Percentiles rank a stretch among this genome's conserved stretches.
These are phyloP conservation scores for Triglochin maritima DNA, from an alignment of 106 monocot species.

Conservation along the genomic window DNA sequence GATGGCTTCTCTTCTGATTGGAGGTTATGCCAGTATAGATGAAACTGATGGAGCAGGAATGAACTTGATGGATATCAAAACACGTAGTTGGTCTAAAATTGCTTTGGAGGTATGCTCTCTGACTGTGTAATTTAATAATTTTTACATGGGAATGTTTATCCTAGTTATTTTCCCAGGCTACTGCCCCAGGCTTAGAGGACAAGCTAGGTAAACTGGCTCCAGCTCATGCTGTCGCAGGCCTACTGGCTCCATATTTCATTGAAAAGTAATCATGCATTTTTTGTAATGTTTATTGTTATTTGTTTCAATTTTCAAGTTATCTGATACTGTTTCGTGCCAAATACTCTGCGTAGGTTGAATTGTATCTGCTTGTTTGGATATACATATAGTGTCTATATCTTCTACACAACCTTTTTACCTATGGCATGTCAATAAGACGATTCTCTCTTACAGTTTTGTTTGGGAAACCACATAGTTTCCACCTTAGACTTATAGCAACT, in stretches of 20 bases:
- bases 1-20: conserved; percentile 76
- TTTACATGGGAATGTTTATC: background rate
- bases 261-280: conserved; percentile 31
- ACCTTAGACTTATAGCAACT: too few species aligned
- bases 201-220: conserved; percentile 88
- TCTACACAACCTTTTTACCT: too few species aligned
- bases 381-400: too few species aligned
- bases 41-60: conserved; percentile 93
- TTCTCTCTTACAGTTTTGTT: too few species aligned
- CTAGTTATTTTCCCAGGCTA: conserved; percentile 39
- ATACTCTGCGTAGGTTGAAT: too few species aligned
- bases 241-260: conserved; percentile 73
- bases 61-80: conserved; percentile 92
- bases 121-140: too few species aligned
- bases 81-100: conserved; percentile 61
- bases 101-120: conserved; percentile 46
- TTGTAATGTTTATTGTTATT: background rate
- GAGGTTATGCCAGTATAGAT: conserved; percentile 73
- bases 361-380: too few species aligned
- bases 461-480: too few species aligned
- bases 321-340: too few species aligned
- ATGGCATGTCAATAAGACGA: too few species aligned
- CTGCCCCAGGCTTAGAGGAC: conserved; percentile 75
- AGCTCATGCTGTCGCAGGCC: conserved; percentile 76
- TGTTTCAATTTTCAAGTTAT: too few species aligned